Base-by-base conservation (phyloP, 179 eudicot genomes). In the Amaranthus tricolor region DNA sequence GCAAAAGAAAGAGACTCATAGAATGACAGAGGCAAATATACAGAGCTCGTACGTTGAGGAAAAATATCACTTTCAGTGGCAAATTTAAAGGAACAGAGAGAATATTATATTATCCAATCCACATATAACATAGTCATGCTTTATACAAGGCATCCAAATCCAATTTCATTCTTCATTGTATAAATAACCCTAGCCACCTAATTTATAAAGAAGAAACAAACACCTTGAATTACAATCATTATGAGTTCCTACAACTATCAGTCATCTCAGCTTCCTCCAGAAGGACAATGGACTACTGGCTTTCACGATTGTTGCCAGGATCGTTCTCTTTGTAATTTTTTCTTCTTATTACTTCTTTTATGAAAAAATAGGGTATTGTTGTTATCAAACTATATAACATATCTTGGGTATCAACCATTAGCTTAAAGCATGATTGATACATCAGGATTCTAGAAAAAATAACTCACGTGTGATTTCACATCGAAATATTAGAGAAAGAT, bases 221-320 rank as follows among this genome's bases (percentile, higher is more conserved):
- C 10, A 48, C 6, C 52, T 16, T n/a, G 10, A 43, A 12, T 10
- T 17, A 65, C 9, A 53, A 44, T 31, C 16, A n/a, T 12, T 5
- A 79, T 79, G 82, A 57, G 56, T 59, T 75, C 74, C 62, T 64
- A 47, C 62, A 51, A 70, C 52, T 10, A 54, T 14, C 68, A 75
- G 48, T 21, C 9, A 69, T 68, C 68, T 40, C 60, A 71, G 71
- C 15, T 21, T 71, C 77, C 77, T 53, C 54, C 58, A 47, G 62
- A 78, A 66, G 86, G 84, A 21, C 55, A 76, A 79, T 83, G 86
- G 86, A 63, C 80, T 6, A 80, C 82, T 15, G 86, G 82, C 20
- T 74, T 83, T 44, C 48, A 71, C 40, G 84, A 78, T 13, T 83
- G 82, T 45, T 61, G 13, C 5, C 62, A 75, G 44, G 84, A 83